Evolutionary conservation across 805 yeast species (phyloP), one percentile per base, ranked within the genome.

Genomic region (Ogataea trehaloabstinens): DNA sequence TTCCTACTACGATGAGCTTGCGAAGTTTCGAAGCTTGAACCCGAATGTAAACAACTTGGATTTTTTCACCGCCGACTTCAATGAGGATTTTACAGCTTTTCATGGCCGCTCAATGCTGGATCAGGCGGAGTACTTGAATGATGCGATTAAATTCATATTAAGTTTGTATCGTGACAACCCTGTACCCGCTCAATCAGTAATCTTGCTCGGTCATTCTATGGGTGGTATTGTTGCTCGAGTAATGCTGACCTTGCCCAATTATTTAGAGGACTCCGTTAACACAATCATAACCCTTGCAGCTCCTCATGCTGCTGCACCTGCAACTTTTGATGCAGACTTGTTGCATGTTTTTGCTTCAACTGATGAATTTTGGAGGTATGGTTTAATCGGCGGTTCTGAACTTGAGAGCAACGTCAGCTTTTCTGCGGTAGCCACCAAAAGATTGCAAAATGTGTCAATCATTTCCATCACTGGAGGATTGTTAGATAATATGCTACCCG

Each of bases 171-270:
- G 61, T n/a, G 46, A 46, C 11, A 54, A 54, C 35, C 51, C 38
- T 13, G 42, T 36, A 6, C 59, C 47, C 4, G 58, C 66, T 6
- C 60, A 58, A 16, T 84, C 96, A 0, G 95, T 91, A 2, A 76
- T 91, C 0, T 57, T 91, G 0, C 48, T 91, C 1, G 96, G 88
- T 2, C 99, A 91, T 64, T 91, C 98, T 0, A 91, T 91, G 99
- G 99, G 99, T 29, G 99, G 99, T 3, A 76, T 91, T 13, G 98
- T 93, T 1, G 85, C 96, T 3, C 71, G 98, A 42, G 81, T 87
- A 0, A 78, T 90, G 78, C 71, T 87, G 5, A 80, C 95, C 0
- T 63, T 91, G 37, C 84, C 88, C 1, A 90, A 88, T 54, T 90
- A 87, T 56, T 52, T 68, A 1, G 74, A 74, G 4, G 76, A 73